Evolutionary conservation across 164 flowering plant species (phyloP).

Genomic region (Vitis cinerea): DNA sequence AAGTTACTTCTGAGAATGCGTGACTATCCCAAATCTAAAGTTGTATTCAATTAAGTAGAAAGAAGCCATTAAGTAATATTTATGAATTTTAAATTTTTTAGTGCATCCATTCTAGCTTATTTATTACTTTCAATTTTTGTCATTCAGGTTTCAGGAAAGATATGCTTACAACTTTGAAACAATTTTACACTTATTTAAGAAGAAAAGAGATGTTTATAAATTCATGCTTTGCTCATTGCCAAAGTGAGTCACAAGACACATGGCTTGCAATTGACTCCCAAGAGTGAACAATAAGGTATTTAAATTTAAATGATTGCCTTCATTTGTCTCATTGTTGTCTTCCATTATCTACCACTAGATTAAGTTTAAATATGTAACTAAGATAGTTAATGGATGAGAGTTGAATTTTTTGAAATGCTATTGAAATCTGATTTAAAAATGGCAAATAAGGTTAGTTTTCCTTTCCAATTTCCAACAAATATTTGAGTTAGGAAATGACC

Average conservation of each 20-base stretch:
- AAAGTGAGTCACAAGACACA: slow-evolving; percentile 84
- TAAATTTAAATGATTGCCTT: neutral
- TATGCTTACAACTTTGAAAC: slow-evolving; percentile 61
- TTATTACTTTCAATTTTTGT: neutral
- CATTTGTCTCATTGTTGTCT: too few species aligned
- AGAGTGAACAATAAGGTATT: slow-evolving; percentile 70
- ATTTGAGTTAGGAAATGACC: neutral
- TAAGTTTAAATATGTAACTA: too few species aligned
- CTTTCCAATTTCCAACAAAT: neutral
- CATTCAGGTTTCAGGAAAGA: slow-evolving; percentile 61
- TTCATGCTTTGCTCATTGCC: slow-evolving; percentile 97
- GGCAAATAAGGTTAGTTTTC: neutral
- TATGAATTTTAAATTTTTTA: too few species aligned
- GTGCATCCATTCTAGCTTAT: neutral
- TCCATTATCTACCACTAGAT: too few species aligned
- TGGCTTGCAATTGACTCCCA: slow-evolving; percentile 86
- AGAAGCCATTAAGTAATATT: too few species aligned
- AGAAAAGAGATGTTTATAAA: slow-evolving; percentile 78
- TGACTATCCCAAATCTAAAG: too few species aligned
- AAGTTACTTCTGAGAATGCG: too few species aligned
- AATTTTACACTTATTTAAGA: slow-evolving; percentile 35
- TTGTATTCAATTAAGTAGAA: too few species aligned
- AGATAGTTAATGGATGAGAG: neutral
- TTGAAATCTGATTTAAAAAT: neutral
- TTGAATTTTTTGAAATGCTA: neutral